Percentiles rank a stretch among this genome's conserved stretches.
Conservation (phyloP, 2,329 filamentous ascomycete genomes). For the Cladophialophora bantiana region DNA sequence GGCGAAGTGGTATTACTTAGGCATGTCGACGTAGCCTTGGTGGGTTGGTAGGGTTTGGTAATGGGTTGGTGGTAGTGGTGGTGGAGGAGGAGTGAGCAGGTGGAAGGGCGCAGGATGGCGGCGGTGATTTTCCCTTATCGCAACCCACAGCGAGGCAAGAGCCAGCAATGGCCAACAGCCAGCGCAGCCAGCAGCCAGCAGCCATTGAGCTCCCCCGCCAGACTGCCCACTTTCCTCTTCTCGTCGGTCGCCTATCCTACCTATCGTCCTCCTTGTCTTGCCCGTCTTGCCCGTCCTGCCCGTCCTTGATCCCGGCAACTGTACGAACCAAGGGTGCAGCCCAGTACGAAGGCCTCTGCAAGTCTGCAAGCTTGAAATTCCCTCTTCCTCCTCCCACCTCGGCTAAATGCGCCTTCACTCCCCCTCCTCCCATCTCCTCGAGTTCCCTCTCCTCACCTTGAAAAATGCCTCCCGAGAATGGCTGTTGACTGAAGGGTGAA, state of each 20-base stretch:
- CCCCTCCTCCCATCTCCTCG: constrained; percentile 4
- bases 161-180: neutral
- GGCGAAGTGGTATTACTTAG: neutral
- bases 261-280: neutral
- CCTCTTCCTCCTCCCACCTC: constrained; percentile 8
- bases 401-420: constrained; percentile 15
- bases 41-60: neutral
- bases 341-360: too few species aligned
- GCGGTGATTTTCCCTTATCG: constrained; percentile 12
- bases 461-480: neutral
- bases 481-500: constrained; percentile 12
- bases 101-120: neutral
- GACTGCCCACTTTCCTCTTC: constrained; percentile 1
- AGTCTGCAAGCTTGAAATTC: constrained; percentile 1
- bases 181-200: neutral
- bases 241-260: neutral
- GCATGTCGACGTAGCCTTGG: neutral
- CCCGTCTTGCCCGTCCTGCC: neutral
- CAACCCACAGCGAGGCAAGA: constrained; percentile 6
- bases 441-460: too few species aligned
- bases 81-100: too few species aligned
- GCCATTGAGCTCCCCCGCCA: neutral
- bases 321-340: neutral
- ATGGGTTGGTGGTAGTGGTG: neutral
- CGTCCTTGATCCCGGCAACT: neutral